phyloP scores from a whole-genome alignment of 2,329 filamentous ascomycete species.

The Neurospora crassa region DNA sequence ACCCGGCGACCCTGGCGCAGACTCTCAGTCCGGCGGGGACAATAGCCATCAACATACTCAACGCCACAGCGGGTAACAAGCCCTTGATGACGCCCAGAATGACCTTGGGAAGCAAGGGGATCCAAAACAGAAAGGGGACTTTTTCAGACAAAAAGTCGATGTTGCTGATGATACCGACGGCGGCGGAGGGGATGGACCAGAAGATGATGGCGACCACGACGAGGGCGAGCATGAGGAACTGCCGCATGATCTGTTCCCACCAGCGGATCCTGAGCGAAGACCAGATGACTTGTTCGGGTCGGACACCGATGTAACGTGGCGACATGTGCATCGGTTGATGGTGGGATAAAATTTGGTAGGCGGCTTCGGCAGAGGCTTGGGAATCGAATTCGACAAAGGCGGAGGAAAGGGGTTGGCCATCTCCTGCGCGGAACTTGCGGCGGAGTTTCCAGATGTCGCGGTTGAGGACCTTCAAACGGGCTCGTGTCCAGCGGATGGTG shows the following conservation, averaged over 20 bases:
- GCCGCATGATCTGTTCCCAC: constrained; percentile 67
- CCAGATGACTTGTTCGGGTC: constrained; percentile 80
- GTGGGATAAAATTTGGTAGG: constrained; percentile 74
- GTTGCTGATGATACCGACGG: constrained; percentile 80
- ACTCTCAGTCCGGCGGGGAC: constrained; percentile 71
- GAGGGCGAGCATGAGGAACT: constrained; percentile 52
- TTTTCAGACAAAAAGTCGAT: constrained; percentile 57
- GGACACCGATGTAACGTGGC: constrained; percentile 73
- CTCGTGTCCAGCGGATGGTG: constrained; percentile 75
- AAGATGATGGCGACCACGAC: constrained; percentile 72
- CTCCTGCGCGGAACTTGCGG: constrained; percentile 53
- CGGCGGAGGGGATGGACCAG: constrained; percentile 67
- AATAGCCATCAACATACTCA: constrained; percentile 74
- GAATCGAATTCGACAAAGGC: constrained; percentile 90
- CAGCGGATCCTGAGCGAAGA: constrained; percentile 58
- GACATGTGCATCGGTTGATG: constrained; percentile 77
- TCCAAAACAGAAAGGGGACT: constrained; percentile 63
- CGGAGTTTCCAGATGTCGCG: constrained; percentile 31
- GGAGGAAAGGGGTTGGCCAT: constrained; percentile 55
- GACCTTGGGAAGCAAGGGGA: constrained; percentile 55
- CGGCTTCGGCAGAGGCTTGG: constrained; percentile 74
- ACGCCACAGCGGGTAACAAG: constrained; percentile 67
- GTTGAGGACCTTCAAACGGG: constrained; percentile 42
- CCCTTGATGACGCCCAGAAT: constrained; percentile 76
- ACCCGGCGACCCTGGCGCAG: constrained; percentile 61